Percentiles rank a stretch among this genome's conserved stretches.
phyloP scores from a whole-genome alignment of 2,329 filamentous ascomycete genomes.

The Cladosporium velox region DNA sequence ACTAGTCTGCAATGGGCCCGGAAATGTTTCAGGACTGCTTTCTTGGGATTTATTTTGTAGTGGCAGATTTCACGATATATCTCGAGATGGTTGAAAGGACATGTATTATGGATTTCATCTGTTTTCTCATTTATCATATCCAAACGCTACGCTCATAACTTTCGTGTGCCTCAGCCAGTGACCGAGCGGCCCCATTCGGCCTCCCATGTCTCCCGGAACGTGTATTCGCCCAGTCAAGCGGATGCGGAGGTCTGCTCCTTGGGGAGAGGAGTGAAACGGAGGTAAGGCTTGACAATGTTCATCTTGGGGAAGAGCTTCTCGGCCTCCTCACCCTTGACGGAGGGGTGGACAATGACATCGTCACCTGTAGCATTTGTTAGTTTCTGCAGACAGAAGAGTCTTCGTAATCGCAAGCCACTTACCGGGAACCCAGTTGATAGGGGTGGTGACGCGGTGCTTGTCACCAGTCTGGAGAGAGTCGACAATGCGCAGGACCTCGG shows the following conservation, averaged over 20 bases:
- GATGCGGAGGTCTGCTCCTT: constrained; percentile 58
- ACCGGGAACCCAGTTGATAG: constrained; percentile 61
- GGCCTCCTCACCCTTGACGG: constrained; percentile 59
- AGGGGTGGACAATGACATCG: constrained; percentile 64
- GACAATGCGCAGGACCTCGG: constrained; percentile 55
- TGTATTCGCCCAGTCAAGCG: constrained; percentile 36
- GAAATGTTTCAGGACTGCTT: background rate
- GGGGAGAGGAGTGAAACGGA: constrained; percentile 60
- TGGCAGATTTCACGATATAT: background rate
- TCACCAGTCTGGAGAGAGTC: constrained; percentile 59
- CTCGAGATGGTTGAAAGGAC: background rate
- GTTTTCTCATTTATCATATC: constrained; percentile 16
- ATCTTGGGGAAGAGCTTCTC: constrained; percentile 62
- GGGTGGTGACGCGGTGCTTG: constrained; percentile 61
- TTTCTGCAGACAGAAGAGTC: background rate
- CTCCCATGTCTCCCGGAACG: constrained; percentile 31
- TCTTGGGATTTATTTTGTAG: background rate
- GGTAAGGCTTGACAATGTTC: constrained; percentile 64
- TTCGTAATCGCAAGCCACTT: background rate
- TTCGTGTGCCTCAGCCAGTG: constrained; percentile 12
- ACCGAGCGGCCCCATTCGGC: constrained; percentile 27
- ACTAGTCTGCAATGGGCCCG: background rate
- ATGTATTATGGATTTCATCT: constrained; percentile 6
- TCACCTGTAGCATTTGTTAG: constrained; percentile 37
- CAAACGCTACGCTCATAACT: constrained; percentile 20